phyloP scores from a whole-genome alignment of 208 protist species.

The Wallacemonas sp. region DNA sequence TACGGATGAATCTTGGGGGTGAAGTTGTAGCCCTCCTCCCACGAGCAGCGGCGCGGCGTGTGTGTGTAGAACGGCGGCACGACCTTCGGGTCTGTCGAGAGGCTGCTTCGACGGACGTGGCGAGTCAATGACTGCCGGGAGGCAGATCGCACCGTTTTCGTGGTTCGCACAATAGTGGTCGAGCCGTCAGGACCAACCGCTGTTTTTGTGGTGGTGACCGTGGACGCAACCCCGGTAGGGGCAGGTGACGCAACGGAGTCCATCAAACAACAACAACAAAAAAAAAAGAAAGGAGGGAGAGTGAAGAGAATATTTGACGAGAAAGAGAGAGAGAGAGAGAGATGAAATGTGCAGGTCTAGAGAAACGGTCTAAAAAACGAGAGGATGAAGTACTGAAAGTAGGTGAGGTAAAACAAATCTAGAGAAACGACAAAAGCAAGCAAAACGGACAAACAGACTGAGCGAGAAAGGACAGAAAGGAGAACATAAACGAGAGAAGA shows the following conservation, averaged over 20 bases:
- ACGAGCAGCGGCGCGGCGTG: constrained; percentile 28
- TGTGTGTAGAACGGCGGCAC: constrained; percentile 11
- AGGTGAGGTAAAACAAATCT: too few species aligned
- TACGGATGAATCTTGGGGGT: constrained; percentile 44
- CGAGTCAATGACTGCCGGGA: too few species aligned
- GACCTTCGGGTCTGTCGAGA: neutral
- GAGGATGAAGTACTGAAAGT: too few species aligned
- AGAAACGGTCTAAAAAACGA: too few species aligned
- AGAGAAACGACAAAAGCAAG: too few species aligned
- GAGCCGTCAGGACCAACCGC: neutral
- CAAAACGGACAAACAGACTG: too few species aligned
- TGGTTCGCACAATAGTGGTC: neutral
- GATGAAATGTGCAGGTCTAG: neutral
- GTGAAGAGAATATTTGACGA: neutral
- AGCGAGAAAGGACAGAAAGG: too few species aligned
- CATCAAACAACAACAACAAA: neutral
- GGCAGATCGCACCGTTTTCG: neutral
- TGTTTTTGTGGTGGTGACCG: neutral
- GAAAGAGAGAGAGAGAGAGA: neutral
- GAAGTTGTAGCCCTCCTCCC: constrained; percentile 57
- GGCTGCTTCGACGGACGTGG: too few species aligned
- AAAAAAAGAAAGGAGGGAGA: neutral
- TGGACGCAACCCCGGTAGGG: neutral
- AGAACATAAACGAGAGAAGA: too few species aligned
- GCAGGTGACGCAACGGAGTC: neutral